Evolutionary conservation across 495 filamentous ascomycete genomes (phyloP), one percentile per base, ranked within the genome.

Genomic region (Lasiosphaeriaceae sp.): DNA sequence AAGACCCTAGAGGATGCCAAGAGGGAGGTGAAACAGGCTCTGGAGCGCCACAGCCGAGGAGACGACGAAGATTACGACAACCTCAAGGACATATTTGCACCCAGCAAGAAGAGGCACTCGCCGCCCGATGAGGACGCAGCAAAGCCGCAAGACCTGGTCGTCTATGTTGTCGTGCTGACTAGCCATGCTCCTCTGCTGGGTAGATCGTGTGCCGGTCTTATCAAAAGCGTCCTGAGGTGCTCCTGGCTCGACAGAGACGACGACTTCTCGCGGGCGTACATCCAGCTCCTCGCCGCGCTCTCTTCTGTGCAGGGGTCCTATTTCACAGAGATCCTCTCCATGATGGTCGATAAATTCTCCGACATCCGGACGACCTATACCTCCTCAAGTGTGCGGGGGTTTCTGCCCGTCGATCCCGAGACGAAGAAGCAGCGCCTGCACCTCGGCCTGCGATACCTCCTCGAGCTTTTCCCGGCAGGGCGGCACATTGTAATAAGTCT

Each of bases 201-300:
- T 59, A 84, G 82, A 61, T 82, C 81, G 47, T 96, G 89, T 72
- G 82, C 83, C 19, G 84, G 85, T 2, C 72, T 99, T 31, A 84
- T 96, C 37, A 76, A 83, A 58, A 84, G 85, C 21, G 76, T 96
- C 11, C 72, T 97, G 31, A 74, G 81, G 56, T 89, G 84, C 68
- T 77, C 84, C 37, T 99, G 94, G 94, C 80, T 96, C 43, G 90
- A 88, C 11, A 81, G 91, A 49, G 89, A 93, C 64, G 86, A 92
- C 55, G 74, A 79, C 3, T 97, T 95, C 71, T 80, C 92, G 39
- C 84, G 83, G 56, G 77, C 89, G 2, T 97, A 88, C 71, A 83
- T 88, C 47, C 82, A 89, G 50, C 89, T 97, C 50, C 68, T 97
- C 24, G 89, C 86, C 29, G 88, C 86, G 60, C 74, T 99, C 43